Evolutionary conservation across 768 basidiomycete species (phyloP), one percentile per base, ranked within the genome.

Genomic region (Auriculariales sp.): DNA sequence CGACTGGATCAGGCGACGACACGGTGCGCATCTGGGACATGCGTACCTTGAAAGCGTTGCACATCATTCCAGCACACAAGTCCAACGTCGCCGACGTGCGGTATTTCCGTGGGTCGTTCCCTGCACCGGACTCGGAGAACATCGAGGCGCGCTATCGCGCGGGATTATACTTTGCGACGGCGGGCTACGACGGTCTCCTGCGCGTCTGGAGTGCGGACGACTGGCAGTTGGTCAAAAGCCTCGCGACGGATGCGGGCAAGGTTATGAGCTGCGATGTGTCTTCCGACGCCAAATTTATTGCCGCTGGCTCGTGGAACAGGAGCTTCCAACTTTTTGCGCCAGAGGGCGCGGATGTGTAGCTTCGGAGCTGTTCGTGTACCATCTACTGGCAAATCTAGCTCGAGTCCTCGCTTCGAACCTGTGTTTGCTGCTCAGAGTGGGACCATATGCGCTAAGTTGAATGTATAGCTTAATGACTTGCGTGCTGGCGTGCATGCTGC

Each of bases 21-120:
- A 95, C 95, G 0, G 85, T 99, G 59, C 84, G 93, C 45, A 89
- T 98, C 71, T 99, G 95, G 95, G 95, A 99, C 67, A 80, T 98
- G 70, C 83, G 95, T 32, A 84, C 87, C 14, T 73, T 95, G 28
- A 90, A 83, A 56, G 81, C 90, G n/a, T 68, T 92, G 10, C 91
- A 95, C 64, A 97, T 90, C 34, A 95, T 98, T 56, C 93, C 94
- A 2, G 95, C 92, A 0, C 95, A 99, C 69, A 75, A 83, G 30
- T 92, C 87, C 49, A 94, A 93, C 61, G 85, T 98, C 47, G 85
- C 93, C 14, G 95, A 99, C 58, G 75, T 99, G 36, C 83, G 87
- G 28, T 99, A 98, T 71, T 98, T 93, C 78, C 77, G 81, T 42
- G 57, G 63, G 1, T 53, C 60, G 7, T 50, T 46, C 32, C 46